phyloP scores from a whole-genome alignment of 2,329 filamentous ascomycete species.

The Aspergillus viridinutans region DNA sequence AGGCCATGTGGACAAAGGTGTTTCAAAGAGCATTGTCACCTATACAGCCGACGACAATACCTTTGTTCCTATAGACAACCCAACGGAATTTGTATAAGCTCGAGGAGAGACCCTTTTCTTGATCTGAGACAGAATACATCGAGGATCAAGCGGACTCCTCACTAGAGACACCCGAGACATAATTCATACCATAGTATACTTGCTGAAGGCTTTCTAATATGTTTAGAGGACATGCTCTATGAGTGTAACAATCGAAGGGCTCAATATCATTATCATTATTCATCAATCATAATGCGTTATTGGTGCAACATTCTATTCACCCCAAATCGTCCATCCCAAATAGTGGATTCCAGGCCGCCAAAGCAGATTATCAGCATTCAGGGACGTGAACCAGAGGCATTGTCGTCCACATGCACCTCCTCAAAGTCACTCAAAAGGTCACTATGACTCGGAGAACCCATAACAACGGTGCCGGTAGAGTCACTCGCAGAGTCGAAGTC shows the following conservation, averaged over 20 bases:
- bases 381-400: not conserved
- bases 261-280: not conserved
- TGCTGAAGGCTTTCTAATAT: not conserved
- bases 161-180: not conserved
- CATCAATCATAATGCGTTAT: not conserved
- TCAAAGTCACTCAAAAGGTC: constrained; percentile 13
- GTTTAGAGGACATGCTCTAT: not conserved
- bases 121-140: not conserved
- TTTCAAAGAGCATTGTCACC: not conserved
- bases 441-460: constrained; percentile 5
- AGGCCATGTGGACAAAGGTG: not conserved
- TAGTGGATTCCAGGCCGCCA: not conserved
- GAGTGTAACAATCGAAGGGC: not conserved
- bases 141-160: not conserved
- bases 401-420: constrained; percentile 8
- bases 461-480: constrained; percentile 16
- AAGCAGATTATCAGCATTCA: not conserved
- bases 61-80: not conserved
- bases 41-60: not conserved
- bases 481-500: constrained; percentile 18
- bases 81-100: not conserved
- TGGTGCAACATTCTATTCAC: not conserved
- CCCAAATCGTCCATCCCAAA: not conserved
- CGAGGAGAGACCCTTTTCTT: not conserved
- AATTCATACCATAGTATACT: too few species aligned